Percentiles rank a stretch among this genome's conserved stretches.
These are phyloP conservation scores for Porodaedalea pini DNA, from an alignment of 1,284 basidiomycete species.

Conservation along the genomic window DNA sequence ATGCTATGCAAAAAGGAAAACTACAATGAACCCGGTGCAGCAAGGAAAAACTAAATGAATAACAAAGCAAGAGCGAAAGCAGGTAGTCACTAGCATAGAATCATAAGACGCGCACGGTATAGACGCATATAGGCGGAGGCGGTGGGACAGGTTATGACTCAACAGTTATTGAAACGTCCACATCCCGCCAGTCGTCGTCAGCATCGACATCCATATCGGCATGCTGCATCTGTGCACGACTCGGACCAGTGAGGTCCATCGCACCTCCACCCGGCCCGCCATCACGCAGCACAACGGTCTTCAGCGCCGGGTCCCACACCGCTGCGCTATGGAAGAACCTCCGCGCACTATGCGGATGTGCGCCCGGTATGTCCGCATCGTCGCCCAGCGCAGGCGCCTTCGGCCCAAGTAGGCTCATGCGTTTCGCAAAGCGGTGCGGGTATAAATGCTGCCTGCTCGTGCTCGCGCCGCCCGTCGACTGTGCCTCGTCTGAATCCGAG, in stretches of 20 bases:
- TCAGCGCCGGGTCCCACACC: conserved; percentile 35
- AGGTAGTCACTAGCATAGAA: neutral
- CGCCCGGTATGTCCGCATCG: conserved; percentile 18
- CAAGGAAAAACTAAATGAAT: conserved; percentile 3
- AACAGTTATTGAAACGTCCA: conserved; percentile 8
- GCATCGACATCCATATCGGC: conserved; percentile 9
- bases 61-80: neutral
- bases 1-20: conserved; percentile 1
- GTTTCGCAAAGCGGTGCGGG: conserved; percentile 38
- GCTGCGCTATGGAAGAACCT: conserved; percentile 56
- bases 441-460: conserved; percentile 31
- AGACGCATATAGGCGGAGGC: neutral
- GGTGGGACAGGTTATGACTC: conserved; percentile 2
- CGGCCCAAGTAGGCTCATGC: conserved; percentile 67
- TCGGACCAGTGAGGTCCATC: neutral
- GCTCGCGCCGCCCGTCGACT: conserved; percentile 40
- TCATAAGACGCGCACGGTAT: too few species aligned
- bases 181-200: conserved; percentile 9
- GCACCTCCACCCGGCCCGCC: neutral
- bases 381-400: conserved; percentile 24
- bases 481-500: conserved; percentile 46
- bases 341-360: conserved; percentile 32
- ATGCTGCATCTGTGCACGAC: neutral
- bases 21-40: conserved; percentile 9
- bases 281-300: conserved; percentile 17